Evolutionary conservation across 2,329 filamentous ascomycete genomes (phyloP).

Genomic region (Ophiostoma sp.): DNA sequence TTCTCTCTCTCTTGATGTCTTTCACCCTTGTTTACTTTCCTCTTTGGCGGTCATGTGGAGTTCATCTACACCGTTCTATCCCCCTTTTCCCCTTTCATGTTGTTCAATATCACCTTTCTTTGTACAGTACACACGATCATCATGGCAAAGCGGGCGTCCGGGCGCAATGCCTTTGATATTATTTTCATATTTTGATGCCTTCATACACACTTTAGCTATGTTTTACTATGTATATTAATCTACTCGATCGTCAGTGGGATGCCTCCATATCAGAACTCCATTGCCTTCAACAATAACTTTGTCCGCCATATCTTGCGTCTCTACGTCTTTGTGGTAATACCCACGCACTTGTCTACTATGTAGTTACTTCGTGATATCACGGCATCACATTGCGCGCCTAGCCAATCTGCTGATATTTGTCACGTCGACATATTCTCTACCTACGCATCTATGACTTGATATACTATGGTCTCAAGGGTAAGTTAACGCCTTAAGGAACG

Average conservation of each 20-base stretch:
- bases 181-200: background rate
- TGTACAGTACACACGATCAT: background rate
- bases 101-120: background rate
- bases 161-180: background rate
- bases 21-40: background rate
- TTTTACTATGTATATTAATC: background rate
- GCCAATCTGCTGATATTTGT: background rate
- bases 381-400: background rate
- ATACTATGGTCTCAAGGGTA: no score
- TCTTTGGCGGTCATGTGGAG: slow-evolving; percentile 3
- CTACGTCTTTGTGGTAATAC: background rate
- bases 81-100: slow-evolving; percentile 8
- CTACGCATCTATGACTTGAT: background rate
- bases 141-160: background rate
- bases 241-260: slow-evolving; percentile 2
- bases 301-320: background rate
- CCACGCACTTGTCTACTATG: background rate
- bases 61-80: background rate
- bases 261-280: background rate
- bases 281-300: background rate
- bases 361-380: background rate
- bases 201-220: background rate
- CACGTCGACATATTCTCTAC: background rate
- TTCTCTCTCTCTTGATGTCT: background rate
- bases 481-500: no score